Conservation (phyloP, 2,329 filamentous ascomycete genomes). For the Ophiosphaerella korrae region DNA sequence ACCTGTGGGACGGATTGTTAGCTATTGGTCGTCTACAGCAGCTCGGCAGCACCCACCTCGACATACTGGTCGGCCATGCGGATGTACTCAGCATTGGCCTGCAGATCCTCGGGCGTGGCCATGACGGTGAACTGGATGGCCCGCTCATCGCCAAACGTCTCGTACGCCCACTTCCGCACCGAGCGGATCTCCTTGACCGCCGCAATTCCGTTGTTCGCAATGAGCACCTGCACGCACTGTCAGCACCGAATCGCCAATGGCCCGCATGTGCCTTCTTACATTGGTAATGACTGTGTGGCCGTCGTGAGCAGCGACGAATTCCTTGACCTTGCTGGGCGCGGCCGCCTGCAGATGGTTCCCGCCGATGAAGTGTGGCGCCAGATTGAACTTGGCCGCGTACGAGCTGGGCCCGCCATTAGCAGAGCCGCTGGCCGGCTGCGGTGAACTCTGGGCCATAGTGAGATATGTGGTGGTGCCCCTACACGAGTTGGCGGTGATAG, state of each 20-base stretch:
- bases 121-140: conserved; percentile 99
- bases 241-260: conserved; percentile 13
- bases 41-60: conserved; percentile 60
- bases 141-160: conserved; percentile 96
- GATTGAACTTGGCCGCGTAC: conserved; percentile 78
- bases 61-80: conserved; percentile 99
- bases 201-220: conserved; percentile 99
- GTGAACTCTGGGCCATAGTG: conserved; percentile 43
- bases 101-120: conserved; percentile 97
- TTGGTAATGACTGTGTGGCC: conserved; percentile 99
- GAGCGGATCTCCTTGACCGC: conserved; percentile 99
- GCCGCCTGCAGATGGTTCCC: conserved; percentile 87
- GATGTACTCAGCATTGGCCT: conserved; percentile 98
- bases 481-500: conserved; percentile 23
- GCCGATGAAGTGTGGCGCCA: conserved; percentile 94
- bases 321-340: conserved; percentile 84
- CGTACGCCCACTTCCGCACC: conserved; percentile 99
- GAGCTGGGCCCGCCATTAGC: conserved; percentile 64
- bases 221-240: conserved; percentile 72
- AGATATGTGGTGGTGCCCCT: conserved; percentile 31
- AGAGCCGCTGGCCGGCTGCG: conserved; percentile 47
- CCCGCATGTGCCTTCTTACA: conserved; percentile 61
- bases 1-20: conserved; percentile 58
- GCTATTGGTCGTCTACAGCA: conserved; percentile 10
- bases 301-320: conserved; percentile 87